Conservation (phyloP, 2,329 filamentous ascomycete genomes). For the Verticillium dahliae region DNA sequence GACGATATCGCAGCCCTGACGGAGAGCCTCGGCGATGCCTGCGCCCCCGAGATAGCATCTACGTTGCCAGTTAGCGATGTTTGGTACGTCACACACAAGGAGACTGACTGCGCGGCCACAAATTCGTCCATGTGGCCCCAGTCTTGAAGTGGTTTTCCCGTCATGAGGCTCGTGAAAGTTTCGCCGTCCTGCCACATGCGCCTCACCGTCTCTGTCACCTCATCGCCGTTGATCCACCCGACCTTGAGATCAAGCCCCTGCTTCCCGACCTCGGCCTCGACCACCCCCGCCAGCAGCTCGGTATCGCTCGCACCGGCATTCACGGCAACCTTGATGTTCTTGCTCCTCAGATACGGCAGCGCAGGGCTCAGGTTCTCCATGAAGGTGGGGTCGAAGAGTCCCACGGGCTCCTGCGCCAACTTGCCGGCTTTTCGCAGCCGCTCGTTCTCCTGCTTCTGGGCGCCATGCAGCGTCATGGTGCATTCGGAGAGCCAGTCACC, state of each 20-base stretch:
- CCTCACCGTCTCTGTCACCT: slow-evolving; percentile 21
- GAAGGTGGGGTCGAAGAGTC: slow-evolving; percentile 22
- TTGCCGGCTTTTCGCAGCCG: slow-evolving; percentile 14
- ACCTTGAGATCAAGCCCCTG: slow-evolving; percentile 23
- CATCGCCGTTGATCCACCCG: slow-evolving; percentile 29
- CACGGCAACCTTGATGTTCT: slow-evolving; percentile 28
- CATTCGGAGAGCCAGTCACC: slow-evolving; percentile 24
- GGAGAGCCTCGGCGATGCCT: slow-evolving; percentile 11
- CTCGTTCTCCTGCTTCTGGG: slow-evolving; percentile 17
- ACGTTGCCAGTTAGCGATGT: background rate
- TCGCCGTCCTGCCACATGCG: slow-evolving; percentile 14
- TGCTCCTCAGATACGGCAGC: slow-evolving; percentile 16
- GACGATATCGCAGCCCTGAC: slow-evolving; percentile 35
- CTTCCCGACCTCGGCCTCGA: slow-evolving; percentile 20
- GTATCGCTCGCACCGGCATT: slow-evolving; percentile 33
- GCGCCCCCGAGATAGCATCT: slow-evolving; percentile 14
- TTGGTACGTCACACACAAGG: rapidly evolving
- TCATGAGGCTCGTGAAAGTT: slow-evolving; percentile 16
- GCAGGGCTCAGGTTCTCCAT: slow-evolving; percentile 24
- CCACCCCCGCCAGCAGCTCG: slow-evolving; percentile 21
- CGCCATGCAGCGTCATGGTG: slow-evolving; percentile 24
- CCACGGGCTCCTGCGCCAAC: slow-evolving; percentile 12
- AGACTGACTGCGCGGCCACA: slow-evolving; percentile 2
- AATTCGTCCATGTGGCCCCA: slow-evolving; percentile 14
- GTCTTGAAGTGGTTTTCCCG: slow-evolving; percentile 15